These are phyloP conservation scores for Omphalotus guepiniiformis DNA, from an alignment of 768 basidiomycete genomes.

Conservation along the genomic window DNA sequence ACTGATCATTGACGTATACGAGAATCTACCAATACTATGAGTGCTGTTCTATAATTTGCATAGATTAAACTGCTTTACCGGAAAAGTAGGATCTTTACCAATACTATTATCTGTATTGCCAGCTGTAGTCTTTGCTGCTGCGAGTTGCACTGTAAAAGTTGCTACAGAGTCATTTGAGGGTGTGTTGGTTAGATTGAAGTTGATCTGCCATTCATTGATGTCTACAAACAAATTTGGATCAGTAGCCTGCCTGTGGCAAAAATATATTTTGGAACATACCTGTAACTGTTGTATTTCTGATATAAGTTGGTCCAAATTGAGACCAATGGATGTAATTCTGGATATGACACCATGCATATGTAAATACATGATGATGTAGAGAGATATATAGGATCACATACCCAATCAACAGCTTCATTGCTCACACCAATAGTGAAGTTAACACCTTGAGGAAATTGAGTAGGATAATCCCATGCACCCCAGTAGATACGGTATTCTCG, in stretches of 20 bases:
- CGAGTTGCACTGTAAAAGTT: conserved; percentile 18
- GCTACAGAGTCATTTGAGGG: neutral
- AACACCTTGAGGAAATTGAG: conserved; percentile 23
- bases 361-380: neutral
- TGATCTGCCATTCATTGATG: conserved; percentile 21
- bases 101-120: conserved; percentile 21
- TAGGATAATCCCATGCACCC: conserved; percentile 27
- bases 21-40: neutral
- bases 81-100: conserved; percentile 9
- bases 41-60: neutral
- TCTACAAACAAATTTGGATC: neutral
- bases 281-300: conserved; percentile 16
- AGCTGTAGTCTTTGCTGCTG: conserved; percentile 21
- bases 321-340: conserved; percentile 27
- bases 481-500: conserved; percentile 17
- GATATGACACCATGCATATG: too few species aligned
- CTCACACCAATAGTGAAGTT: conserved; percentile 25
- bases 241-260: conserved; percentile 8
- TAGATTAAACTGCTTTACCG: conserved; percentile 1
- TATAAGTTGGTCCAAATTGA: conserved; percentile 21
- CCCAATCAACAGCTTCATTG: conserved; percentile 16
- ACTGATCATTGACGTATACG: conserved; percentile 1
- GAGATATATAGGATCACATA: conserved; percentile 5
- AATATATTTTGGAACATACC: conserved; percentile 8
- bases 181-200: conserved; percentile 16